A percentile compares a stretch with the other conserved stretches of the same genome.
These are phyloP conservation scores for Quillaja saponaria DNA, from an alignment of 306 rosid species.

Conservation along the genomic window DNA sequence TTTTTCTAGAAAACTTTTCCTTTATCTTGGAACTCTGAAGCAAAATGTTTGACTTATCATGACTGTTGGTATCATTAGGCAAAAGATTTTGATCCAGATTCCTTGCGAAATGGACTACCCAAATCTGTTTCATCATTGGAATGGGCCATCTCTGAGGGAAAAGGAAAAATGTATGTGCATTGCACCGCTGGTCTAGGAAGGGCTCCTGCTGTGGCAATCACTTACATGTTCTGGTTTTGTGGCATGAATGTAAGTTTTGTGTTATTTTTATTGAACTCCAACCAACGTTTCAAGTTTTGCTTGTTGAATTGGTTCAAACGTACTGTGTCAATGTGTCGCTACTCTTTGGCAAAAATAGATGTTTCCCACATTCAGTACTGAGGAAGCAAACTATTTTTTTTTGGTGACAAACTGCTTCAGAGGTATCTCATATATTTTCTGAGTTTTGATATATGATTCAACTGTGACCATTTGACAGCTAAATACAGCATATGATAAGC, in stretches of 20 bases:
- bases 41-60: too few relatives aligned
- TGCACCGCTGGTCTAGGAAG: conserved; percentile 96
- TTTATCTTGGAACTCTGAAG: conserved; percentile 13
- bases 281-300: too few relatives aligned
- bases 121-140: conserved; percentile 89
- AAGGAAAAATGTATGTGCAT: conserved; percentile 79
- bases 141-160: conserved; percentile 82
- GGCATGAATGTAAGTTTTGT: conserved; percentile 61
- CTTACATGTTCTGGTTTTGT: conserved; percentile 89
- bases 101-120: conserved; percentile 68
- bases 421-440: neutral
- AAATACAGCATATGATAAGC: conserved; percentile 67
- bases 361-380: too few relatives aligned
- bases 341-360: too few relatives aligned
- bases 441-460: conserved; percentile 3
- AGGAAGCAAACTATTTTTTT: neutral
- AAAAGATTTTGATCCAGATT: conserved; percentile 85
- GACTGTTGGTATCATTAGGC: conserved; percentile 69
- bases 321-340: too few relatives aligned
- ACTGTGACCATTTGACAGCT: conserved; percentile 49
- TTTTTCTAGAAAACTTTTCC: conserved; percentile 9
- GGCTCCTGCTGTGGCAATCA: conserved; percentile 87
- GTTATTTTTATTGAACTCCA: too few relatives aligned
- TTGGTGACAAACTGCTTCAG: conserved; percentile 13
- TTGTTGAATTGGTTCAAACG: too few relatives aligned